These are phyloP conservation scores for Moricandia arvensis DNA, from an alignment of 345 rosid genomes.

Conservation along the genomic window DNA sequence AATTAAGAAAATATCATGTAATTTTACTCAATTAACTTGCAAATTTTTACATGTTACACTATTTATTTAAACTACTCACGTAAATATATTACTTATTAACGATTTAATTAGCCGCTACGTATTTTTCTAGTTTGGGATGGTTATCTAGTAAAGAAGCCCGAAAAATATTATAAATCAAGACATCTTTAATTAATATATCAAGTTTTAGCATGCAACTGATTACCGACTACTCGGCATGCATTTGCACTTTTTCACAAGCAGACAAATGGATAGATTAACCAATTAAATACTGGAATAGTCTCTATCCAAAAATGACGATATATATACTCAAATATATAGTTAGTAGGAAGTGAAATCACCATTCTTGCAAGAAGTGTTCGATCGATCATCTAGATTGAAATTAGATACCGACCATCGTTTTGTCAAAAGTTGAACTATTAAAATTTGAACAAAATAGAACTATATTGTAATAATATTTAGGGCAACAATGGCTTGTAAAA, in stretches of 20 bases:
- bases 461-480: conserved; percentile 9
- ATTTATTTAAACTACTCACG: too few relatives aligned
- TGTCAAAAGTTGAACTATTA: conserved; percentile 1
- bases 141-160: neutral
- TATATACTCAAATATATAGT: conserved; percentile 22
- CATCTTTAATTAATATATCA: neutral
- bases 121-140: neutral
- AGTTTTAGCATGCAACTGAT: conserved; percentile 21
- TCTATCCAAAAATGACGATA: neutral
- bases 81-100: neutral
- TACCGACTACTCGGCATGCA: conserved; percentile 31
- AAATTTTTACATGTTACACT: too few relatives aligned
- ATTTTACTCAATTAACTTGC: too few relatives aligned
- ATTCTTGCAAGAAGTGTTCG: conserved; percentile 11
- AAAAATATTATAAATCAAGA: neutral
- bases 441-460: neutral
- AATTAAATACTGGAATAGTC: neutral
- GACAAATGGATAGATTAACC: conserved; percentile 10
- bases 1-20: too few relatives aligned
- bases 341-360: conserved; percentile 34
- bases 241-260: conserved; percentile 11
- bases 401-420: conserved; percentile 36
- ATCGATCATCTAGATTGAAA: conserved; percentile 21
- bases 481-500: conserved; percentile 18
- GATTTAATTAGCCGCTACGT: neutral